phyloP scores from a whole-genome alignment of 2,329 filamentous ascomycete species.

The Trichoderma sp. region DNA sequence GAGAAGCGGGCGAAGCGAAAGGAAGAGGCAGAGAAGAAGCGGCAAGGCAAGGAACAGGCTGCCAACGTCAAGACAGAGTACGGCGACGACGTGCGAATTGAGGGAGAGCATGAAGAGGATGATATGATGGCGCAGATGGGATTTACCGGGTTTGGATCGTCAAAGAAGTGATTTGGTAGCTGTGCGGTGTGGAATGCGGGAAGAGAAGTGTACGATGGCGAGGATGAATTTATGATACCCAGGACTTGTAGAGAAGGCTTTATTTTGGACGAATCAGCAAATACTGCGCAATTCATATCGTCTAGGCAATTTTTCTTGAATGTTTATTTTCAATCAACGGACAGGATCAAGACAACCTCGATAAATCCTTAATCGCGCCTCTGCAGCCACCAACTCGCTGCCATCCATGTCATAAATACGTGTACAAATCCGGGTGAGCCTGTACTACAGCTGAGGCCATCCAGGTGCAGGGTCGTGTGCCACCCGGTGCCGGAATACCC shows the following conservation, averaged over 20 bases:
- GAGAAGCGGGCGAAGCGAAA: constrained; percentile 58
- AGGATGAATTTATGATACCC: constrained; percentile 39
- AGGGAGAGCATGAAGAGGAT: constrained; percentile 72
- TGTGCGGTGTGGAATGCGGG: not conserved
- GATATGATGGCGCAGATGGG: constrained; percentile 73
- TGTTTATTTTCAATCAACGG: too few species aligned
- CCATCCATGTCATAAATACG: not conserved
- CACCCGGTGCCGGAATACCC: constrained; percentile 17
- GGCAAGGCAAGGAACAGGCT: constrained; percentile 54
- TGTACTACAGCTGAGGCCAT: not conserved
- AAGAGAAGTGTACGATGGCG: not conserved
- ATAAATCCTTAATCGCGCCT: not conserved
- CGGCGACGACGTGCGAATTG: constrained; percentile 66
- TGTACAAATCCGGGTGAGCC: not conserved
- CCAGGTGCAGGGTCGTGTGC: constrained; percentile 17
- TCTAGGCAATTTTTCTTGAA: not conserved
- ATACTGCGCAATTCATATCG: not conserved
- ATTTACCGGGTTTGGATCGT: constrained; percentile 64
- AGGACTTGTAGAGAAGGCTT: not conserved
- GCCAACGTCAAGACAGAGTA: constrained; percentile 64
- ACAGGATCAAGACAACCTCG: too few species aligned
- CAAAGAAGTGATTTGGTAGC: constrained; percentile 51
- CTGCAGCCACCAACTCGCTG: not conserved
- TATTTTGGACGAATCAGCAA: not conserved
- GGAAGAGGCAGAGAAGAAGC: constrained; percentile 59